Base-by-base conservation (phyloP, 164 flowering plant species). In the Brasenia schreberi region DNA sequence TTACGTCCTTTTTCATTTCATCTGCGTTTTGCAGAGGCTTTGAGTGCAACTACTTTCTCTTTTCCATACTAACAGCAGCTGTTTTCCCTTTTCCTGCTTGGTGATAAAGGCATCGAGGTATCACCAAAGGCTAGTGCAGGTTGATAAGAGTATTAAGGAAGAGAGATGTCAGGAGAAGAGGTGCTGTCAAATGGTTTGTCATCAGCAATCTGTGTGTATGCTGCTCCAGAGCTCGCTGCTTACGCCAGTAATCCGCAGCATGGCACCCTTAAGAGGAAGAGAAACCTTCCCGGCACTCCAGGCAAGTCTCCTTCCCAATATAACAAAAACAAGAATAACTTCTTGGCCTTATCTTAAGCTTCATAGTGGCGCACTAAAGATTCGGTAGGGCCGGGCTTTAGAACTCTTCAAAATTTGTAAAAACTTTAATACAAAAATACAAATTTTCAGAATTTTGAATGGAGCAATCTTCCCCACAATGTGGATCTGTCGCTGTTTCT, bases 251-350 rank as follows among this genome's bases (percentile, higher is more conserved):
- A 61, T 61, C 6, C 19, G 63, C 63, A 61, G 19, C 27, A 18
- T 12, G 27, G 27, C 19, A 4, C 63, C 4, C 10, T 18, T 9
- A 61, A 61, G 63, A 61, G 33, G 63, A 61, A 61, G 63, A 18
- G 63, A 61, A 61, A 61, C 18, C 63, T 61, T 61, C 63, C 63
- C 9, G 63, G 63, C 19, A 61, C 19, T 23, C 63, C 63, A 61
- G 63, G 63, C 19, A 61, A 18, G 9, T n/a, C 5, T 61, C 63
- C 18, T 18, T 7, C 63, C 33, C 9, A 7, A 18, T 61, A 12
- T 61, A 18, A 12, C 27, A 0, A 0, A 0, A 7, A 18, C 12
- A 18, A 18, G 39, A 33, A 33, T 4, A 33, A 1, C 39, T 33
- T 33, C 39, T 33, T 33, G 39, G 39, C 49, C 1, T 19, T 5